A percentile compares a stretch with the other conserved stretches of the same genome.
These are phyloP conservation scores for Didymellaceae sp. DNA, from an alignment of 2,329 filamentous ascomycete species.

Conservation along the genomic window DNA sequence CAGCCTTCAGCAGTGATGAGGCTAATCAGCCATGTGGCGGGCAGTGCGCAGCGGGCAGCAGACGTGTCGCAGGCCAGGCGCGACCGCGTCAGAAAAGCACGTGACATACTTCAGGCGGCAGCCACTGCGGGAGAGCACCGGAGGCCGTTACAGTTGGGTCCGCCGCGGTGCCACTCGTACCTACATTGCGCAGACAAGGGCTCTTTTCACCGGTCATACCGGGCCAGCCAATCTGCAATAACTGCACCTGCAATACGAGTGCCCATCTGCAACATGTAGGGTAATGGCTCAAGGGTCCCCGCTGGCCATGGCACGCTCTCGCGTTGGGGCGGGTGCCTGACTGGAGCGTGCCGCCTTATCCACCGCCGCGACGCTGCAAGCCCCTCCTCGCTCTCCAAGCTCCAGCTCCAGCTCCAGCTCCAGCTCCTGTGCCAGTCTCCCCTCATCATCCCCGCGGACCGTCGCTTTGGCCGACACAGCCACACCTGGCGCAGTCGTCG, in stretches of 20 bases:
- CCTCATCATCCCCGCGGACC: slow-evolving; percentile 21
- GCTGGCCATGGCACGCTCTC: slow-evolving; percentile 5
- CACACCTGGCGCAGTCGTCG: slow-evolving; percentile 20
- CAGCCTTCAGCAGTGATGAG: too few relatives aligned
- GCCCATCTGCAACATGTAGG: too few relatives aligned
- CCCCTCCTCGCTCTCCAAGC: slow-evolving; percentile 2
- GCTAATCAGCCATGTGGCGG: too few relatives aligned
- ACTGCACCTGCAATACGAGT: background rate
- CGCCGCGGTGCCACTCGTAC: too few relatives aligned
- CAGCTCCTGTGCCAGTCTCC: background rate
- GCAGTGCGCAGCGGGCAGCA: too few relatives aligned
- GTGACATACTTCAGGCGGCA: background rate
- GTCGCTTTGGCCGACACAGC: slow-evolving; percentile 27
- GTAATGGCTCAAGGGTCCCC: too few relatives aligned
- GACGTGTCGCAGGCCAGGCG: background rate
- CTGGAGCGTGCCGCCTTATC: slow-evolving; percentile 12
- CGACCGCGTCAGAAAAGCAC: slow-evolving; percentile 7
- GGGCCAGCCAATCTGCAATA: background rate
- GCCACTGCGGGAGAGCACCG: too few relatives aligned
- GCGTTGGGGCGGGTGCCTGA: slow-evolving; percentile 6
- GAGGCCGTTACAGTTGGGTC: too few relatives aligned
- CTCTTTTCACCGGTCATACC: background rate
- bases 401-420: too few relatives aligned
- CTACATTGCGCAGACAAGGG: too few relatives aligned
- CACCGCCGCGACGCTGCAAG: background rate